Conservation (phyloP, 176 grass and related monocot species). For the Carex myosuroides region DNA sequence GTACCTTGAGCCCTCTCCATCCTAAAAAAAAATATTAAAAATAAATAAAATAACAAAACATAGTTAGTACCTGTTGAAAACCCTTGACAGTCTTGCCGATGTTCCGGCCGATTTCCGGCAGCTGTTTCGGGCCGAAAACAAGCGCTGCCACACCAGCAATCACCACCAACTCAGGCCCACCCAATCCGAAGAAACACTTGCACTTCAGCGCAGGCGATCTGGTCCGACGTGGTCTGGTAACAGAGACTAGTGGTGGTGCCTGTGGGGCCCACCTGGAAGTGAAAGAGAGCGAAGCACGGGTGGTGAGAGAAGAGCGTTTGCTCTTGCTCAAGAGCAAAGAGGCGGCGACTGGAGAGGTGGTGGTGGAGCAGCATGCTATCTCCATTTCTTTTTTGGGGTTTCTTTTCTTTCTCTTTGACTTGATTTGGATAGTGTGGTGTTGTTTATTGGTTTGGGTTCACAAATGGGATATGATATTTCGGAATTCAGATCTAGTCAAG, state of each 20-base stretch:
- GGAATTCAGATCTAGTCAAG: no score
- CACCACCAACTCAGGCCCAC: conserved; percentile 75
- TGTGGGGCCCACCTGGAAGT: neutral
- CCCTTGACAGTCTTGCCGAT: conserved; percentile 94
- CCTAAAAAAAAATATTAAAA: neutral
- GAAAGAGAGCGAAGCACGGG: conserved; percentile 28
- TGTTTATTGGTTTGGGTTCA: conserved; percentile 4
- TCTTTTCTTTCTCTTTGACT: neutral
- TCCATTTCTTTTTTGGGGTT: neutral
- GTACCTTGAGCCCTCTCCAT: neutral
- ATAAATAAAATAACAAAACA: neutral
- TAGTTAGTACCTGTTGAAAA: conserved; percentile 67
- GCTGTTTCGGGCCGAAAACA: conserved; percentile 77
- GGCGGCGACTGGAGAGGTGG: neutral
- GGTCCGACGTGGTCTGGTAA: conserved; percentile 23
- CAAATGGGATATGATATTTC: neutral
- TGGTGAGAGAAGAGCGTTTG: neutral
- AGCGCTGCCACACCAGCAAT: conserved; percentile 91
- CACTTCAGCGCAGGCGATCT: conserved; percentile 44
- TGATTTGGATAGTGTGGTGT: neutral
- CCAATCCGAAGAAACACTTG: conserved; percentile 78
- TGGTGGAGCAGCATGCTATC: conserved; percentile 12
- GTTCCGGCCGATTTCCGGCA: conserved; percentile 76
- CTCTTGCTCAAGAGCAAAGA: neutral
- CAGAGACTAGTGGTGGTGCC: neutral